These are phyloP conservation scores for Pichia insulana DNA, from an alignment of 805 yeast species.

Conservation along the genomic window DNA sequence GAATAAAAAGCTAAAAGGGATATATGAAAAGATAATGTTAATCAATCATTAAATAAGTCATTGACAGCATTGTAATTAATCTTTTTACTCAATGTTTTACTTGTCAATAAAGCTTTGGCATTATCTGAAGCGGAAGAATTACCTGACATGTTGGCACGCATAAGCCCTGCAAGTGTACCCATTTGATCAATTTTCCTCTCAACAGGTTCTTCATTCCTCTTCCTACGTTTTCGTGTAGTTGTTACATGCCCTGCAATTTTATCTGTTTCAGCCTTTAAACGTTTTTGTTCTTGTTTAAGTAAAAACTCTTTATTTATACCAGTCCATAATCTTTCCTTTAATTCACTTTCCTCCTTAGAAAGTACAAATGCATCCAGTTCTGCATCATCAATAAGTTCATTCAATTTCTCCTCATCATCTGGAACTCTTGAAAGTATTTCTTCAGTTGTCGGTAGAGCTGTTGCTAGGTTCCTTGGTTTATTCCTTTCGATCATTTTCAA, in stretches of 20 bases:
- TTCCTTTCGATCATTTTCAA: slow-evolving; percentile 34
- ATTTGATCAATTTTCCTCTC: slow-evolving; percentile 18
- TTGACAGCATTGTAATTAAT: slow-evolving; percentile 81
- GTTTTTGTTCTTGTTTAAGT: slow-evolving; percentile 74
- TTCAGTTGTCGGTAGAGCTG: slow-evolving; percentile 45
- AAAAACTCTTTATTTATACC: slow-evolving; percentile 82
- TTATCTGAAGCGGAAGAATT: slow-evolving; percentile 65
- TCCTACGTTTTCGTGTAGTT: slow-evolving; percentile 41
- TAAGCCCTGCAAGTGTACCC: slow-evolving; percentile 23
- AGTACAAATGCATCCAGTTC: slow-evolving; percentile 58
- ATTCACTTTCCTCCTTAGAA: slow-evolving; percentile 55
- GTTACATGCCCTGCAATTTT: slow-evolving; percentile 68
- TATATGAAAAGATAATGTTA: background rate
- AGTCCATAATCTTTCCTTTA: slow-evolving; percentile 84
- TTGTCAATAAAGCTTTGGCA: slow-evolving; percentile 67
- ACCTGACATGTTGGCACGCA: slow-evolving; percentile 36
- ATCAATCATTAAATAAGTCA: slow-evolving; percentile 32
- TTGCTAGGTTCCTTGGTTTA: slow-evolving; percentile 46
- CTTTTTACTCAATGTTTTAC: slow-evolving; percentile 75
- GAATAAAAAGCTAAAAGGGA: no score
- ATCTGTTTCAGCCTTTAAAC: slow-evolving; percentile 81
- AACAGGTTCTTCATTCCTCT: slow-evolving; percentile 19
- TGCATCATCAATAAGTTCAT: slow-evolving; percentile 62
- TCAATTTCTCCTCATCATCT: slow-evolving; percentile 58
- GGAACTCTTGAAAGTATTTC: slow-evolving; percentile 44